Evolutionary conservation across 306 rosid genomes (phyloP), one percentile per base, ranked within the genome.

Genomic region (Sicyos edulis): DNA sequence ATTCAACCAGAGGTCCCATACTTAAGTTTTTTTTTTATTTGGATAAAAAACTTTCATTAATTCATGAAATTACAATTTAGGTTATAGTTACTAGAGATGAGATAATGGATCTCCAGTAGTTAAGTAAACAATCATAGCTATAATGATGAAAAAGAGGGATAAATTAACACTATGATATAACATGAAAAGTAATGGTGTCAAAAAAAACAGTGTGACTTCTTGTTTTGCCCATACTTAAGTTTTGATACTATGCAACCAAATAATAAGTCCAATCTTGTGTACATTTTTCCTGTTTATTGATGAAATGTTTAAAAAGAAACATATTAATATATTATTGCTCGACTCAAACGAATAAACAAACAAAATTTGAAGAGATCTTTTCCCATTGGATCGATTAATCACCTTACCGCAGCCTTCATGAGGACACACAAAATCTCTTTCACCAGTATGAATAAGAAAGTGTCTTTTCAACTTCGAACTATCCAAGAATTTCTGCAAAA

Each of bases 351-450:
- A 75, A 52, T 74, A 22, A 54, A 53, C 72, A 51, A 8, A 53
- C 8, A 17, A 69, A 74, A 24, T 9, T 61, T 10, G 9, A 16
- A 10, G 20, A 74, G 62, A 80, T 80, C 14, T 22, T 9, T 71
- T 47, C 34, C 4, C 74, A 71, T 64, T 74, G 80, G 77, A 76
- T 62, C 8, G 80, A 78, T 76, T 76, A 67, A 79, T 87, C 81
- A 93, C 99, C 99, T 93, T 93, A 58, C 99, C 99, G 82, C 99
- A 93, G 85, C 99, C 99, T 86, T 93, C 97, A 82, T 85, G 89
- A 54, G 96, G 95, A 74, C 97, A 93, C 10, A 91, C 92, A 79
- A 87, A 93, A 72, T 91, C 91, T 81, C 97, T 83, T 77, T 93
- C 97, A 74, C 95, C 99, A 4, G 97, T 89, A 80, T 93, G 99